Evolutionary conservation across 768 basidiomycete genomes (phyloP), one percentile per base, ranked within the genome.

Genomic region (Lentinula raphanica): DNA sequence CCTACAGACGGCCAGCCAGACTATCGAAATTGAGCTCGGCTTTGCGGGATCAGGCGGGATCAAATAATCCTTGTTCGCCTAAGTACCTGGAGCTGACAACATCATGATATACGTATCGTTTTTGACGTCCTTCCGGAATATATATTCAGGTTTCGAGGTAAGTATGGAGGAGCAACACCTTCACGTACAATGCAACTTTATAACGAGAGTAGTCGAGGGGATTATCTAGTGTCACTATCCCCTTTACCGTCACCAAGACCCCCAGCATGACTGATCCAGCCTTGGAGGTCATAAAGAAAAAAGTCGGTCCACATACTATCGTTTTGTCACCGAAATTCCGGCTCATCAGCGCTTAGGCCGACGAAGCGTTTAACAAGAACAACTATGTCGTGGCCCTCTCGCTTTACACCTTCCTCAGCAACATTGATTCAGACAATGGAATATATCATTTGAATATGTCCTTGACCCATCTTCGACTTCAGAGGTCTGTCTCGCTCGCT

Each of bases 361-460:
- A 48, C n/a, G 27, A 28, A 15, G 46, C 25, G 46, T 28, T 28
- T 9, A 28, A 48, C 46, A 48, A 48, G 7, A 48, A 48, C 29
- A 28, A 48, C 17, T 48, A 15, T 29, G 12, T 48, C 8, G 46
- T 48, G 13, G 27, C 27, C 25, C 25, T 28, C 17, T 15, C 13
- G 1, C 46, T 48, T 15, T 1, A 48, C 9, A 25, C 27, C 15
- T 29, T 17, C 27, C 0, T n/a, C 44, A 45, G 23, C 25, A 32
- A 51, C 12, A 23, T 58, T 11, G 38, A 60, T 40, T 31, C 55
- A 13, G 11, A 28, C 28, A 45, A 61, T 17, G 28, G 23, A 17
- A 50, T 45, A 15, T 46, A 59, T 36, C 45, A 51, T 29, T 58
- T 61, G 21, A 54, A 54, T 58, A 38, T 40, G 45, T 61, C 60